phyloP scores from a whole-genome alignment of 345 rosid species.

The Bretschneidera sinensis region DNA sequence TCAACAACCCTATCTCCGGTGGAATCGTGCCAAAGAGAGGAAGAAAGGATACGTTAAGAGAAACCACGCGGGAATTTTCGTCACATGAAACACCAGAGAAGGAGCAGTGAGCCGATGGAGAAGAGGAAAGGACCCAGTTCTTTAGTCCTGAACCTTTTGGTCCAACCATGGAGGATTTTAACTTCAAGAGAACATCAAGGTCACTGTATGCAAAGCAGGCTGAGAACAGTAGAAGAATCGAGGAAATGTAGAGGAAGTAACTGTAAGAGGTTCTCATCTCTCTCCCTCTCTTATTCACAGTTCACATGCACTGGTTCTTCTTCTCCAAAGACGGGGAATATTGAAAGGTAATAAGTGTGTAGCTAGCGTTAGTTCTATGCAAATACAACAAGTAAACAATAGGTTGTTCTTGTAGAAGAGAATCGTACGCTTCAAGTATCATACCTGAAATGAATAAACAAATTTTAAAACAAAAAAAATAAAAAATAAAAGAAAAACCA shows the following conservation, averaged over 20 bases:
- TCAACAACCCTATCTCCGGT: slow-evolving; percentile 59
- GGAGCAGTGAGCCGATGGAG: slow-evolving; percentile 57
- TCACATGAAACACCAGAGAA: slow-evolving; percentile 84
- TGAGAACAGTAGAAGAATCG: slow-evolving; percentile 19
- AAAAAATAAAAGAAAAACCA: too few relatives aligned
- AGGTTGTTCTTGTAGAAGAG: slow-evolving; percentile 23
- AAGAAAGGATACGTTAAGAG: slow-evolving; percentile 49
- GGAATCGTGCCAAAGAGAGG: slow-evolving; percentile 56
- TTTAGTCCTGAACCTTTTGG: slow-evolving; percentile 47
- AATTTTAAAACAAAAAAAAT: background rate
- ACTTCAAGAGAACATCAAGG: slow-evolving; percentile 50
- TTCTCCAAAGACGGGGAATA: background rate
- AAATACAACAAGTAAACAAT: slow-evolving; percentile 16
- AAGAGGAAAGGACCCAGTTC: slow-evolving; percentile 53
- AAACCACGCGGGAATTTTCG: slow-evolving; percentile 40
- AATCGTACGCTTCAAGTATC: slow-evolving; percentile 24
- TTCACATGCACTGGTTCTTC: background rate
- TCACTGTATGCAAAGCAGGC: slow-evolving; percentile 39
- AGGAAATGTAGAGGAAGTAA: slow-evolving; percentile 16
- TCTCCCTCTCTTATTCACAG: background rate
- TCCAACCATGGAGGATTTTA: slow-evolving; percentile 63
- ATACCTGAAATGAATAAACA: background rate
- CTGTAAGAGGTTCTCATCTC: slow-evolving; percentile 23
- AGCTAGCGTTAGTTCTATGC: slow-evolving; percentile 32
- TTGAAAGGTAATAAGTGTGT: slow-evolving; percentile 7